Base-by-base conservation (phyloP, 1,139 yeast species). In the Saccharomyces hybrid region DNA sequence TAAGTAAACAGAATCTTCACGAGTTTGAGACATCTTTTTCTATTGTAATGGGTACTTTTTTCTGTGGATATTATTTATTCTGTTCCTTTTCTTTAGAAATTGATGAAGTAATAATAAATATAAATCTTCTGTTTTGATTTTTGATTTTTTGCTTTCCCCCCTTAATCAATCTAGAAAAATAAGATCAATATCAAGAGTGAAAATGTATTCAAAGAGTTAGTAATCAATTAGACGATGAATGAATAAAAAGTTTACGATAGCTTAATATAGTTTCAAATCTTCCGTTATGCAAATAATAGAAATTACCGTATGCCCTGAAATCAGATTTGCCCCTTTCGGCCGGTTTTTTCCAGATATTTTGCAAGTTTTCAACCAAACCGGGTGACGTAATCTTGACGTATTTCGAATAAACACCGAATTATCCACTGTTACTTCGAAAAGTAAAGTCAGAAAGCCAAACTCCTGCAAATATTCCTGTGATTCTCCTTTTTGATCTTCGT, bases 1-100 rank as follows among this genome's bases (percentile, higher is more conserved):
- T 75, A 93, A 86, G 77, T 91, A 93, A 69, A 93, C 97, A 68
- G 96, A 89, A 80, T 91, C 96, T 84, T 93, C 99, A 80, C 97
- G 96, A 71, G 91, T 82, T 58, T 61, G 61, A 50, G 67, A 64
- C 66, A 62, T 64, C 28, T 32, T 56, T 29, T n/a, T 49, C 19
- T 29, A 11, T 24, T 14, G 24, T 47, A n/a, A 26, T 8, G 46
- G 29, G 42, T 19, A 21, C 14, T 21, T 49, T 46, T 46, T 24
- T 19, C 9, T 16, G 24, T 16, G 11, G 31, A 28, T 28, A 28
- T 19, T 38, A 19, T 16, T 16, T 16, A 38, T 38, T 16, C 21
- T 9, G 14, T 38, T 38, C 21, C 9, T 16, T 19, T 38, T 38
- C 44, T 21, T 38, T 38, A 7, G 44, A 38, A 38, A 38, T 38